Evolutionary conservation across 2,329 filamentous ascomycete genomes (phyloP), one percentile per base, ranked within the genome.

Genomic region (Sclerotinia spermophila): DNA sequence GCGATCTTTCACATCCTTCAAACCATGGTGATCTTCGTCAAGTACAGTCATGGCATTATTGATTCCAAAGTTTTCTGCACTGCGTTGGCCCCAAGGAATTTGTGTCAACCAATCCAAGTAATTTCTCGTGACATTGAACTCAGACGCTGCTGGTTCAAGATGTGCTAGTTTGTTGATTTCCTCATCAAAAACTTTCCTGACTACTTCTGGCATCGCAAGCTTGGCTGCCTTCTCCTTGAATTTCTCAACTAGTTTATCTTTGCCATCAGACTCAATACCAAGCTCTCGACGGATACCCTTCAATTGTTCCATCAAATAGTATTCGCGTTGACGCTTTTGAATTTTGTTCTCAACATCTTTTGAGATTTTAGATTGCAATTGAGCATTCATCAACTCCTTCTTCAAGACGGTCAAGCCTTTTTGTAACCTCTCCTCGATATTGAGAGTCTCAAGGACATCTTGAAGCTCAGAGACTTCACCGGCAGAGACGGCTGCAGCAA

Each of bases 301-400:
- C 94, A 99, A 97, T 81, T 99, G 96, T 82, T 99, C 96, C 93
- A 97, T 96, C 61, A 99, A 84, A 92, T 94, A 98, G 83, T 98
- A 99, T 79, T 99, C 96, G 67, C 96, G 90, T 80, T 99, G 96
- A 42, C 95, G 90, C 83, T 99, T 98, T 77, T 94, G 94, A 68
- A 99, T 98, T 82, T 97, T 97, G 78, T 89, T 93, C 81, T 98
- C 96, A 27, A 99, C 96, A 79, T 99, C 96, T 82, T 97, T 97
- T 71, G 92, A 93, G 71, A 99, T 98, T 84, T 98, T 99, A 71
- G 92, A 95, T 80, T 97, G 95, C 42, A 99, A 84, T 79, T 98
- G 93, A 0, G 96, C 96, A 76, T 98, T 99, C 92, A 98, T 97
- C 68, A 97, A 87, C 82, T 99, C 96, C 81, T 97, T 98, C 84